Percentiles rank a stretch among this genome's conserved stretches.
These are phyloP conservation scores for Nyctanthes arbortristis DNA, from an alignment of 257 asterid genomes.

Conservation along the genomic window DNA sequence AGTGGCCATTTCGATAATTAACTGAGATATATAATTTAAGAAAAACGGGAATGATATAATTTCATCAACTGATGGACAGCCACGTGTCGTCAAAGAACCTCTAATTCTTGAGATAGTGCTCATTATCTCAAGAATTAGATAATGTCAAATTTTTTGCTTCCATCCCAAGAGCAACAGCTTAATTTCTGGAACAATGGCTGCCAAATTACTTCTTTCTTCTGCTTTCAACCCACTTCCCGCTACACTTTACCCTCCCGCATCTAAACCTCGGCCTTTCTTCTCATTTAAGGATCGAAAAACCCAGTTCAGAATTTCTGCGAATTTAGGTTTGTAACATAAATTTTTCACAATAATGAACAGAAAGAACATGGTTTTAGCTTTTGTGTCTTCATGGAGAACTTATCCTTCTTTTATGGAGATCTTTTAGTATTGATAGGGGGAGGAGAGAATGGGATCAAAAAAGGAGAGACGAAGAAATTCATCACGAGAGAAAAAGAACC, in stretches of 20 bases:
- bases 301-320: constrained; percentile 55
- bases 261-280: constrained; percentile 25
- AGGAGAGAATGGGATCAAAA: constrained; percentile 67
- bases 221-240: constrained; percentile 37
- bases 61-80: too few relatives aligned
- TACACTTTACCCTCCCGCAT: constrained; percentile 29
- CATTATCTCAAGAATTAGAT: too few relatives aligned
- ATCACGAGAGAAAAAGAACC: constrained; percentile 95
- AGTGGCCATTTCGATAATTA: too few relatives aligned
- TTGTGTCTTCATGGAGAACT: not conserved
- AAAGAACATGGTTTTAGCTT: not conserved
- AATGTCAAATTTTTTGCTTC: not conserved
- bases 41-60: not conserved
- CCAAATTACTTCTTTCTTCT: constrained; percentile 44
- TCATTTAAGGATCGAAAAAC: constrained; percentile 34
- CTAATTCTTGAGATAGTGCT: not conserved
- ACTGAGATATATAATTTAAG: too few relatives aligned
- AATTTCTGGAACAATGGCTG: constrained; percentile 41
- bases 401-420: not conserved
- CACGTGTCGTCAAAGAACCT: not conserved
- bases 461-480: constrained; percentile 79
- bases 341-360: not conserved
- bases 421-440: constrained; percentile 46
- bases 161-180: not conserved
- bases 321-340: constrained; percentile 46